Evolutionary conservation across 2,329 filamentous ascomycete genomes (phyloP).

Genomic region (Parasarocladium wereldwijsianum): DNA sequence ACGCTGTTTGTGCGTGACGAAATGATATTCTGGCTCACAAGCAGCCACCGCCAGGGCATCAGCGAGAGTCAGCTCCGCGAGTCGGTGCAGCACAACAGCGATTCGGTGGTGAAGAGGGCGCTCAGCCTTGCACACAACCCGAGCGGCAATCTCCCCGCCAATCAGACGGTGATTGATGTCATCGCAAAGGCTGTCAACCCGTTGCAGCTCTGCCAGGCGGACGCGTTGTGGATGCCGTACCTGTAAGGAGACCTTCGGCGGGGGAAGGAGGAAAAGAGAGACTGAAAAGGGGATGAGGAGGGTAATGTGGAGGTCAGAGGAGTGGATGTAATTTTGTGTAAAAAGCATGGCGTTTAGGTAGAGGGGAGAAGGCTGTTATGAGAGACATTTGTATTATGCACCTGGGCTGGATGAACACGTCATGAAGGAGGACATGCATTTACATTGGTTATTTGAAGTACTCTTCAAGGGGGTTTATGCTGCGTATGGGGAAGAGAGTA

Average conservation of each 20-base stretch:
- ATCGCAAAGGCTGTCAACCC: slow-evolving; percentile 90
- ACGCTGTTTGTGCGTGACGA: slow-evolving; percentile 93
- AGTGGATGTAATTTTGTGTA: background rate
- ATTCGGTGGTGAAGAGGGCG: slow-evolving; percentile 83
- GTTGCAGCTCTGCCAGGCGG: slow-evolving; percentile 71
- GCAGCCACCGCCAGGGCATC: slow-evolving; percentile 45
- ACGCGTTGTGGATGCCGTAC: slow-evolving; percentile 96
- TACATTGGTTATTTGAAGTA: too few species aligned
- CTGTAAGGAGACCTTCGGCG: slow-evolving; percentile 34
- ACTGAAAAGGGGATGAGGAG: slow-evolving; percentile 3
- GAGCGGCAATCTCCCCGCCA: slow-evolving; percentile 72
- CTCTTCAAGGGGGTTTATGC: too few species aligned
- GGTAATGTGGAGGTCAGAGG: slow-evolving; percentile 1
- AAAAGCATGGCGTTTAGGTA: slow-evolving; percentile 5
- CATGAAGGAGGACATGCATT: too few species aligned
- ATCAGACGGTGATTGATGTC: slow-evolving; percentile 92
- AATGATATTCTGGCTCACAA: slow-evolving; percentile 94
- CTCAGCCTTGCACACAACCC: slow-evolving; percentile 68
- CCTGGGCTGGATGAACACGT: too few species aligned
- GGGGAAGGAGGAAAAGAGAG: slow-evolving; percentile 1
- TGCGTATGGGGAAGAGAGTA: too few species aligned
- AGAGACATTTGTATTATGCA: too few species aligned
- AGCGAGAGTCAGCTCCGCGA: slow-evolving; percentile 58
- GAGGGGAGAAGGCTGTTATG: background rate
- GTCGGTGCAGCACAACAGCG: slow-evolving; percentile 71